Percentiles rank a stretch among this genome's conserved stretches.
Evolutionary conservation across 164 flowering plant species (phyloP).

Genomic region (Saururus chinensis): DNA sequence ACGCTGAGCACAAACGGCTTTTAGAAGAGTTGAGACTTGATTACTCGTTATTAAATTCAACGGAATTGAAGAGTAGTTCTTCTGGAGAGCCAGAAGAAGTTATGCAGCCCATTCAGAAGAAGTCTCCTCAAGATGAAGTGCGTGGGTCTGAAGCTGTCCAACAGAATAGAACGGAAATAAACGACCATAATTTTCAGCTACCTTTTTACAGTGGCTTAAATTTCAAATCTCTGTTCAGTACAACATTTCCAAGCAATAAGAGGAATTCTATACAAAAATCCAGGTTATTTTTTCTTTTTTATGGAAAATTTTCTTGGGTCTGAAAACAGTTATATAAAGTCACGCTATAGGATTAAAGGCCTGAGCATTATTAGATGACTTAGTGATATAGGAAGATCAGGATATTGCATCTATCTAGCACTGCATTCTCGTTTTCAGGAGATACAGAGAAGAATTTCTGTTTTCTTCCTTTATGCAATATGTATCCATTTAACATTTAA

Average conservation of each 20-base stretch:
- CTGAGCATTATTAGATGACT: no score
- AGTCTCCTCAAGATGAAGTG: slow-evolving; percentile 5
- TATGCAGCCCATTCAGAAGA: slow-evolving; percentile 12
- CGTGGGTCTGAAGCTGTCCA: slow-evolving; percentile 8
- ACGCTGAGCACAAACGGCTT: slow-evolving; percentile 77
- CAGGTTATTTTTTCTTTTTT: slow-evolving; percentile 24
- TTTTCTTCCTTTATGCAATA: neutral
- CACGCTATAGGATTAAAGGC: no score
- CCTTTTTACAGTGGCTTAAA: slow-evolving; percentile 26
- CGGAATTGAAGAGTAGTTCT: slow-evolving; percentile 5
- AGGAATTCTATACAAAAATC: slow-evolving; percentile 18
- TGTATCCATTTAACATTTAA: no score
- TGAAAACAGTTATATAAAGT: no score
- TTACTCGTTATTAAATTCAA: slow-evolving; percentile 27
- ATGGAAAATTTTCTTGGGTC: neutral
- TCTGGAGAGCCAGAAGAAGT: slow-evolving; percentile 11
- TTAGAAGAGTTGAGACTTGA: slow-evolving; percentile 77
- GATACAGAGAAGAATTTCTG: neutral
- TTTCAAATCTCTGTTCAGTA: slow-evolving; percentile 27
- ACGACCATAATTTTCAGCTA: slow-evolving; percentile 6
- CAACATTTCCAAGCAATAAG: slow-evolving; percentile 14
- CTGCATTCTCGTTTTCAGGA: neutral
- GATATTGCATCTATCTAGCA: no score
- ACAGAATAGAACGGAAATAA: slow-evolving; percentile 4
- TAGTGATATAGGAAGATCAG: no score